These are phyloP conservation scores for Fragaria nilgerrensis DNA, from an alignment of 306 rosid species.

Conservation along the genomic window DNA sequence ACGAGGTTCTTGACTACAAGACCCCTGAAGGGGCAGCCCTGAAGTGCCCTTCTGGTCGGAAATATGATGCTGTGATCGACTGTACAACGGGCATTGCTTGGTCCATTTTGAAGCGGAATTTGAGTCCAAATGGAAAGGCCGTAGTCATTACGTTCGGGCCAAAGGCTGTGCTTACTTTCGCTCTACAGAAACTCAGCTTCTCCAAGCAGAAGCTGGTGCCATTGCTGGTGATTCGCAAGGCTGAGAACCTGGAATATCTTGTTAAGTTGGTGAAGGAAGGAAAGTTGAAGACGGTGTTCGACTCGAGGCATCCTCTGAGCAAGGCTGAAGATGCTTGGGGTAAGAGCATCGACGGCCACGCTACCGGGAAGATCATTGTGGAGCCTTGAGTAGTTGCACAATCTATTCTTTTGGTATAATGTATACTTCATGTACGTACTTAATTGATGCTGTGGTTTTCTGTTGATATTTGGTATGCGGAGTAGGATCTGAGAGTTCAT, in stretches of 20 bases:
- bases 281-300: slow-evolving; percentile 66
- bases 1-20: slow-evolving; percentile 76
- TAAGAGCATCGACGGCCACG: slow-evolving; percentile 68
- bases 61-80: slow-evolving; percentile 66
- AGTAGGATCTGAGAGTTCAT: too few relatives aligned
- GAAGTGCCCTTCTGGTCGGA: slow-evolving; percentile 64
- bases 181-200: slow-evolving; percentile 52
- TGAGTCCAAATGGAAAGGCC: slow-evolving; percentile 62
- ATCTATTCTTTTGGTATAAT: not conserved
- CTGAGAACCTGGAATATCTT: slow-evolving; percentile 49
- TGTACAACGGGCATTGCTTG: slow-evolving; percentile 58
- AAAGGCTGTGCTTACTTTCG: slow-evolving; percentile 38
- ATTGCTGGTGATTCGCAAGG: slow-evolving; percentile 35
- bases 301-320: slow-evolving; percentile 52
- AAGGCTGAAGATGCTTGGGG: slow-evolving; percentile 78
- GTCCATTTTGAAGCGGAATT: slow-evolving; percentile 69
- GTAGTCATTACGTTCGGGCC: slow-evolving; percentile 48
- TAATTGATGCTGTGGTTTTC: too few relatives aligned
- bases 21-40: slow-evolving; percentile 68
- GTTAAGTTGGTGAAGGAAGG: slow-evolving; percentile 65
- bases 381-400: slow-evolving; percentile 17
- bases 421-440: not conserved
- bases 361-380: slow-evolving; percentile 82
- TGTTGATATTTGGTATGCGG: too few relatives aligned
- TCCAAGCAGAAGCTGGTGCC: slow-evolving; percentile 71